Base-by-base conservation (phyloP, 2,329 filamentous ascomycete genomes). In the Aplosporella prunicola region DNA sequence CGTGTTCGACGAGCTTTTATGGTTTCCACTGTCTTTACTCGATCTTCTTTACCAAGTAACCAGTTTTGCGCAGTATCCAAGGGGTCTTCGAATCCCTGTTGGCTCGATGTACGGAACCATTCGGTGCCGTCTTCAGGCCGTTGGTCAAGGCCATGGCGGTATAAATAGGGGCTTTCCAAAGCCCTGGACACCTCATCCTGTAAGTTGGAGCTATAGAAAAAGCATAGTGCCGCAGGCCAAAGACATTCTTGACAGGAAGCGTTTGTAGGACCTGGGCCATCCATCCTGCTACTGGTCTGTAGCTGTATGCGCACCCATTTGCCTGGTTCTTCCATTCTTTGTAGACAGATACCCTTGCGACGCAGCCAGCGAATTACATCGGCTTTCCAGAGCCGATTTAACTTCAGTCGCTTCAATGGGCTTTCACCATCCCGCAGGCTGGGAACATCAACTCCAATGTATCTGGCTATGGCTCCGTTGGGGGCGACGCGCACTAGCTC, bases 1-100 rank as follows among this genome's bases (percentile, higher is more conserved):
- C 67, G 63, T 16, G 57, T 58, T 47, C 59, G 67, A 10, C 55
- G 51, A 45, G 72, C 61, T 32, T 55, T 51, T 24, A 66, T 59
- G 5, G 61, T 53, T 33, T 57, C 56, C n/a, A 51, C 20, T 17
- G 48, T 35, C 40, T 52, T 57, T 32, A 60, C 57, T 27, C 57
- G 49, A 26, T 58, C 55, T 2, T 47, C 31, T 33, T 60, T 58
- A 6, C 49, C 54, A 10, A 51, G 30, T 20, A 56, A 60, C 58
- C 58, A 61, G 18, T 58, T 48, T 26, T 59, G 54, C 3, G 57
- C 56, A 5, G 50, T 44, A 39, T 59, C 54, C 4, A 60, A 41
- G 5, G 56, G 55, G 39, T 60, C 53, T 30, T 44, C 47, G 45
- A 60, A 64, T n/a, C 55, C 55, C 15, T 31, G 27, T 2, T 46